Evolutionary conservation across 257 asterid species (phyloP), one percentile per base, ranked within the genome.

Genomic region (Asclepias syriaca): DNA sequence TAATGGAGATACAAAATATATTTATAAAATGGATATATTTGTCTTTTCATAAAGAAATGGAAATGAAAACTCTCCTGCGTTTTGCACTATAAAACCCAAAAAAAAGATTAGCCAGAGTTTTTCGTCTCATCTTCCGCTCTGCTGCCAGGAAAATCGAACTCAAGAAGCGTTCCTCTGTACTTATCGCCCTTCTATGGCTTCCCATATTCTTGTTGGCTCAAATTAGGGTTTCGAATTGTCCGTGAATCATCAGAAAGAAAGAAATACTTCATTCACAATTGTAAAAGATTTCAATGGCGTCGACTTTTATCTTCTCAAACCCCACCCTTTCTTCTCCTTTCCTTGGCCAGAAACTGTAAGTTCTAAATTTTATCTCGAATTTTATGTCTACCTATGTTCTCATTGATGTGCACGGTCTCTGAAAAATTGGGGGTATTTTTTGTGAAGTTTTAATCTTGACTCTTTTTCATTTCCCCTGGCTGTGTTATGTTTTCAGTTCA

Each of bases 311-410:
- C 79, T 85, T 84, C 24, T 82, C 72, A 74, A 76, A 57, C 66
- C 91, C 90, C 75, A 27, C 77, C 57, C 76, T 84, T 57, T 80
- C 86, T 55, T 81, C 90, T 72, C 73, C 89, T 74, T 88, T 92
- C 76, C 75, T 77, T 55, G 91, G 90, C 69, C 83, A 68, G 71
- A 83, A 82, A 80, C 68, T 81, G 96, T 92, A 79, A 81, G 91
- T 64, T 64, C 58, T 54, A 32, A 71, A 0, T 39, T 8, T 46
- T 66, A 14, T 1, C 37, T 15, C 51, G 43, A 12, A 24, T 43
- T 27, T 19, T 22, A 6, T 60, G 8, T 65, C 49, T 78, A 15
- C n/a, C 16, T 59, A 5, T 27, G 10, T 32, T 34, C 2, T 24
- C 11, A 45, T 45, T 34, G n/a, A 22, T 34, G 27, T 39, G 8